Evolutionary conservation across 768 basidiomycete genomes (phyloP), one percentile per base, ranked within the genome.

Genomic region (Termitomyces sp.): DNA sequence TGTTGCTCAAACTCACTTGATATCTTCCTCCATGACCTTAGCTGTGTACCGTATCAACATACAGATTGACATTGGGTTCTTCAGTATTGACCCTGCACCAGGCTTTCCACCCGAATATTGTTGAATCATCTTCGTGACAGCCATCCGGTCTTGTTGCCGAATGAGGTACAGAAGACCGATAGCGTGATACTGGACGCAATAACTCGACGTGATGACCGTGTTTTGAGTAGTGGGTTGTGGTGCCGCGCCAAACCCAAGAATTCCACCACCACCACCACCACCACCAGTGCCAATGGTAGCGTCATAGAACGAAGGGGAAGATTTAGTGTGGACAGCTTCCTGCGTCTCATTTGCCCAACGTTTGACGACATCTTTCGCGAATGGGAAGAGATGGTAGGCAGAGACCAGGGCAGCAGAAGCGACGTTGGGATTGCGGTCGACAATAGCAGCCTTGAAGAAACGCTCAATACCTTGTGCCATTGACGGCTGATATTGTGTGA

Each of bases 271-370:
- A 16, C 51, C 44, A 27, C n/a, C n/a, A n/a, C 78, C 77, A 12
- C 78, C 42, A 16, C 51, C 44, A 27, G 25, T 32, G 30, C 34
- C 72, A 32, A 73, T 67, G 43, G 75, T 76, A 21, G 74, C 71
- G 27, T 79, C 74, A 64, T 90, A 91, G 70, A 90, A 84, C 5
- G 85, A 81, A 1, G 83, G 73, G 0, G 85, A 82, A 0, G 88
- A 80, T 70, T 97, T 98, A 6, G 92, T 85, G 67, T 85, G 94
- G 62, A 97, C 89, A 0, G 97, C 93, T 70, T 99, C 97, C 66
- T 98, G 94, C 1, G 89, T 92, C 73, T 99, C 97, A 71, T 98
- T 98, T n/a, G 92, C 92, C 97, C 97, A 99, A 64, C 97, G 88
- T 67, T 93, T 95, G 59, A 98, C 96, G 49, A 98, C 93, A 61